phyloP scores from a whole-genome alignment of 2,329 filamentous ascomycete species.

The Ophiosphaerella herpotricha region DNA sequence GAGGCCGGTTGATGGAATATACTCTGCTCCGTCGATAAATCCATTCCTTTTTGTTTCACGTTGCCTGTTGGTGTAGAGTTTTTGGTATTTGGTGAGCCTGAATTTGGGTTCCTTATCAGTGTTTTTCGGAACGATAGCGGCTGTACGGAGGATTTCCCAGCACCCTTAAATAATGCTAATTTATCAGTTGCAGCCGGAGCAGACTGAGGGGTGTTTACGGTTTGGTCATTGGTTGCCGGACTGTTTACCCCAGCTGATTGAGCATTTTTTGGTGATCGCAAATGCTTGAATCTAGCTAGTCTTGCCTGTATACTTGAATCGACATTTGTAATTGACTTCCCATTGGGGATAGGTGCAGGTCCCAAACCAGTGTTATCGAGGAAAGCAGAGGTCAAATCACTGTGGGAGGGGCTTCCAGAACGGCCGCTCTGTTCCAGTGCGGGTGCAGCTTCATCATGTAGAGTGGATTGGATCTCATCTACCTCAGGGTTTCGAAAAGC shows the following conservation, averaged over 20 bases:
- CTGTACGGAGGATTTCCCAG: no score
- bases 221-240: not conserved
- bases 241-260: not conserved
- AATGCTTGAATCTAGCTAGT: not conserved
- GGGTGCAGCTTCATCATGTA: conserved; percentile 4
- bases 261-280: not conserved
- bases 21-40: no score
- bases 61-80: no score
- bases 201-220: not conserved
- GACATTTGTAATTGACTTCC: not conserved
- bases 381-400: conserved; percentile 12
- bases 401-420: not conserved
- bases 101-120: no score
- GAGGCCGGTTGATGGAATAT: no score
- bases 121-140: no score
- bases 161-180: no score
- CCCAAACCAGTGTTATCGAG: conserved; percentile 3
- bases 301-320: conserved; percentile 2
- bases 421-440: not conserved
- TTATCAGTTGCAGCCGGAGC: no score
- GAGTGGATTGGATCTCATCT: conserved; percentile 18
- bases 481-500: conserved; percentile 7
- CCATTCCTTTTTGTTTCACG: no score
- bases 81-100: no score
- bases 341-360: not conserved